Base-by-base conservation (phyloP, 345 rosid genomes). In the Crucihimalaya himalaica region DNA sequence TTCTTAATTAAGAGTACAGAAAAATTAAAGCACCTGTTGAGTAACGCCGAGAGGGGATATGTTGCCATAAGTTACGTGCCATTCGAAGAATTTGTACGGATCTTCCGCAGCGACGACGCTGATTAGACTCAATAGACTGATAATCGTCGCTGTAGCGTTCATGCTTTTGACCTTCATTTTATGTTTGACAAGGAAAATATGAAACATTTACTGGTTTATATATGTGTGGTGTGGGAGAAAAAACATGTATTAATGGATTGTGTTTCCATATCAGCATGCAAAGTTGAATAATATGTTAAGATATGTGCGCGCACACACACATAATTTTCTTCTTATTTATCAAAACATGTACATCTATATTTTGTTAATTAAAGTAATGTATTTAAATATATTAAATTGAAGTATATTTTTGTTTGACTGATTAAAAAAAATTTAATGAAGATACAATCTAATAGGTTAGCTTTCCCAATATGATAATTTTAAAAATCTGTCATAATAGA, bases 1-100 rank as follows among this genome's bases (percentile, higher is more conserved):
- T 21, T n/a, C n/a, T n/a, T 12, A 12, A 29, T 29, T 47, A 11
- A 21, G 29, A 14, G 20, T 3, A 58, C 6, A 58, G 45, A 31
- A n/a, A n/a, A n/a, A n/a, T n/a, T 35, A 16, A 50, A 40, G 6
- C 7, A 72, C 78, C 60, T 66, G 72, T 47, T 74, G 72, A 13
- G 21, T 2, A 57, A 47, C 43, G 6, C 66, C 72, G 16, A 74
- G 20, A 15, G 72, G 78, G 14, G 40, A 57, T 53, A 74, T 66
- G 34, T 40, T 34, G 28, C 78, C 72, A 58, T 74, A 66, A 1
- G 66, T 66, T 13, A 74, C 66, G 6, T 66, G 71, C 78, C 78
- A 74, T 15, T 73, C 71, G 10, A 65, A 51, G 47, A 28, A 56
- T 10, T 20, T 61, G 27, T 48, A 64, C 2, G 60, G 70, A 61